Conservation (phyloP, 352 stramenopile genomes). For the Phytopythium ostracodes region DNA sequence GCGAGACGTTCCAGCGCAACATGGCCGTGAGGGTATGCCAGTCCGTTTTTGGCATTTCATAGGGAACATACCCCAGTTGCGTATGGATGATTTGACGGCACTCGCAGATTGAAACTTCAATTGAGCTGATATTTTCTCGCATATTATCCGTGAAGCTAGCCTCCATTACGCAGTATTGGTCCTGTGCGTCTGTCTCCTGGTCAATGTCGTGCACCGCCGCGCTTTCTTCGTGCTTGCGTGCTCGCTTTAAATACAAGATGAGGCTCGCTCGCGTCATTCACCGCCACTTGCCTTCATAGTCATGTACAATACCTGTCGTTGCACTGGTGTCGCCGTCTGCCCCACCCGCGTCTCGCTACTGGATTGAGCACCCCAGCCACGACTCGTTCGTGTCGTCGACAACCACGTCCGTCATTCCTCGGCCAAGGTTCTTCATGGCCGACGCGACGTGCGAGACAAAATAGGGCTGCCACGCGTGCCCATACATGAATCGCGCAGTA, state of each 20-base stretch:
- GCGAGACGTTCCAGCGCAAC: slow-evolving; percentile 28
- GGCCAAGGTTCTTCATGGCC: slow-evolving; percentile 68
- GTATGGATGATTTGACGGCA: too few relatives aligned
- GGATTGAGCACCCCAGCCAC: slow-evolving; percentile 62
- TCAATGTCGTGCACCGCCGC: neutral
- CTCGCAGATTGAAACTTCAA: neutral
- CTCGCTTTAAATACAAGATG: slow-evolving; percentile 7
- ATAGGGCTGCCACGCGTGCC: slow-evolving; percentile 74
- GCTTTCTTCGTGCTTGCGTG: neutral
- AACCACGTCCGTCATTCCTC: slow-evolving; percentile 27
- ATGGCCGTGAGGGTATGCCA: slow-evolving; percentile 2
- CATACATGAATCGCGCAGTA: slow-evolving; percentile 71
- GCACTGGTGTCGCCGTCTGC: neutral
- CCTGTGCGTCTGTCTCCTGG: neutral
- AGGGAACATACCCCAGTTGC: too few relatives aligned
- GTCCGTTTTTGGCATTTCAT: slow-evolving; percentile 4
- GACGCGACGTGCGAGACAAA: slow-evolving; percentile 62
- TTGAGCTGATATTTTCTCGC: neutral
- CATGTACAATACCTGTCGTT: slow-evolving; percentile 6
- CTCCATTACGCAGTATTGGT: neutral
- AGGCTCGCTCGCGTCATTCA: slow-evolving; percentile 1
- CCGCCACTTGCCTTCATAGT: slow-evolving; percentile 2
- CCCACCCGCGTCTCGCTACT: slow-evolving; percentile 22
- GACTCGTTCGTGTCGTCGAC: slow-evolving; percentile 33
- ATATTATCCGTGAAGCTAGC: neutral